Evolutionary conservation across 345 rosid species (phyloP).

Genomic region (Gossypium thurberi): DNA sequence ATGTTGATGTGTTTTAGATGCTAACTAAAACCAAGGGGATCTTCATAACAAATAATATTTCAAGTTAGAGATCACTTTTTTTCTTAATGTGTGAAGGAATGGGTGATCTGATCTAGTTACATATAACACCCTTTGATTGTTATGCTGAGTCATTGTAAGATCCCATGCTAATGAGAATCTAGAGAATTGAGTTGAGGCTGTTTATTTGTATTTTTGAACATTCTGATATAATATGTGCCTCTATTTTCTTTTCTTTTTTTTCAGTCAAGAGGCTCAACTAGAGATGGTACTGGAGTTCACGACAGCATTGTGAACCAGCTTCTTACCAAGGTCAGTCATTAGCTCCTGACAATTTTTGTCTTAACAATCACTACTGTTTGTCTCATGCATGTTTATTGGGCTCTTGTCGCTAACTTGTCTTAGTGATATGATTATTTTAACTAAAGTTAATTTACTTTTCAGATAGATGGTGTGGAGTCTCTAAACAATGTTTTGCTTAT

Average conservation of each 20-base stretch:
- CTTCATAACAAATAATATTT: neutral
- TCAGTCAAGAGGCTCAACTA: conserved; percentile 96
- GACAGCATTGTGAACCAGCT: conserved; percentile 98
- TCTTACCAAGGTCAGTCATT: conserved; percentile 72
- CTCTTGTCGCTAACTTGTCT: neutral
- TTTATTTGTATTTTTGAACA: conserved; percentile 1
- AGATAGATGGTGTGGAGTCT: conserved; percentile 99
- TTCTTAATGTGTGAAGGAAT: neutral
- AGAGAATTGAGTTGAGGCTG: conserved; percentile 5
- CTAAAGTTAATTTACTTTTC: conserved; percentile 33
- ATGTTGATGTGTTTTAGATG: neutral
- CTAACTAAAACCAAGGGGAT: neutral
- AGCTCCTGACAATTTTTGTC: conserved; percentile 7
- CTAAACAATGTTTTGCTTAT: conserved; percentile 96
- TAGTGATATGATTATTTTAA: neutral
- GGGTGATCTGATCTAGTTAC: neutral
- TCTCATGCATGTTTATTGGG: conserved; percentile 5
- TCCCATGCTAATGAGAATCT: neutral
- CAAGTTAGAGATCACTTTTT: neutral
- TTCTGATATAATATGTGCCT: neutral
- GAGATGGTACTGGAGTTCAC: conserved; percentile 98
- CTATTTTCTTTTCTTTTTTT: neutral
- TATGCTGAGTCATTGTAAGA: neutral
- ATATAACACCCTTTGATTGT: neutral
- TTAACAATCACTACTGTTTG: neutral